Percentiles rank a stretch among this genome's conserved stretches.
These are phyloP conservation scores for Didymella segeticola DNA, from an alignment of 2,329 filamentous ascomycete genomes.

Conservation along the genomic window DNA sequence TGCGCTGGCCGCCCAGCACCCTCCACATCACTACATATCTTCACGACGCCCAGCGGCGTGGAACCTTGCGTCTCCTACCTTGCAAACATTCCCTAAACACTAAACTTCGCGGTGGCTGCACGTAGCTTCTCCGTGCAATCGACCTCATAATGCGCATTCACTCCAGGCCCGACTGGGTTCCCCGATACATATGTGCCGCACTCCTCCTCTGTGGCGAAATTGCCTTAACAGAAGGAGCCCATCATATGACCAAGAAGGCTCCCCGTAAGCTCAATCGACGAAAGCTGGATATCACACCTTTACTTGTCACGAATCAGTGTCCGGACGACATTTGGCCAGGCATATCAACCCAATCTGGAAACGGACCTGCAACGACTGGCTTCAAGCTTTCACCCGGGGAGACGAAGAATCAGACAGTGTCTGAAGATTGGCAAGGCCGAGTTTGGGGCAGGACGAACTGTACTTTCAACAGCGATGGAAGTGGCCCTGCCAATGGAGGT, in stretches of 20 bases:
- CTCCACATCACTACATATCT: constrained; percentile 16
- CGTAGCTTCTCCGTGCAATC: constrained; percentile 15
- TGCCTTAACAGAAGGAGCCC: constrained; percentile 35
- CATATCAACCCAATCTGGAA: constrained; percentile 74
- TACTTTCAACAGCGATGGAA: constrained; percentile 72
- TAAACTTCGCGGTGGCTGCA: constrained; percentile 18
- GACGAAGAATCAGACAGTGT: constrained; percentile 68
- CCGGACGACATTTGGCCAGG: constrained; percentile 76
- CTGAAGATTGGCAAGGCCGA: constrained; percentile 78
- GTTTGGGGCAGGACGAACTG: constrained; percentile 88
- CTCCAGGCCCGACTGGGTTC: constrained; percentile 16
- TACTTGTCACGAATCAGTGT: constrained; percentile 76
- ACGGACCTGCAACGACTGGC: constrained; percentile 69
- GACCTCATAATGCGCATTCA: constrained; percentile 25
- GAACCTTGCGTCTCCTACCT: constrained; percentile 19
- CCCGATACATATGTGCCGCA: constrained; percentile 30
- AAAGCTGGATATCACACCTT: constrained; percentile 54
- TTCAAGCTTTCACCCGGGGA: constrained; percentile 70
- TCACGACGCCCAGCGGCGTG: constrained; percentile 24
- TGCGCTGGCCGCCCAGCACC: constrained; percentile 19
- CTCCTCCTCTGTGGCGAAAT: constrained; percentile 31
- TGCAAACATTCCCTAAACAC: constrained; percentile 18
- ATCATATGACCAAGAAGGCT: constrained; percentile 43
- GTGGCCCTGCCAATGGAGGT: constrained; percentile 55
- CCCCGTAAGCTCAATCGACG: constrained; percentile 38